Base-by-base conservation (phyloP, 2,329 filamentous ascomycete species). In the Fusarium palustre region DNA sequence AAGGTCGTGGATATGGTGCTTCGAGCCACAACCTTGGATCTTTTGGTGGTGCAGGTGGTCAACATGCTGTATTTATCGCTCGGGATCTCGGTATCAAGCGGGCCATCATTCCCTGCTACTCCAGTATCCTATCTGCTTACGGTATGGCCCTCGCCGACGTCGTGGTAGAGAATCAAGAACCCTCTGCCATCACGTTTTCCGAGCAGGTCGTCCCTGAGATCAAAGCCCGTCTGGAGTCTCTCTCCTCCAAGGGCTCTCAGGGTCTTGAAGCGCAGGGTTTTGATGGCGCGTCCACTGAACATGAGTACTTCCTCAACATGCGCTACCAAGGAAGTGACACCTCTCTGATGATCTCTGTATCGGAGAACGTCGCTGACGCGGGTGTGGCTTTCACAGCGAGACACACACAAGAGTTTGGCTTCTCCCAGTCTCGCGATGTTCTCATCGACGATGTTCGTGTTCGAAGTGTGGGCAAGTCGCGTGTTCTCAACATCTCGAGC, bases 61-160 rank as follows among this genome's bases (percentile, higher is more conserved):
- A 84, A 60, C 82, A 83, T 24, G 82, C 82, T 4, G 81, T 80
- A 31, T 78, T 79, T 3, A 78, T 85, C 15, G 82, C 83, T 0
- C 73, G 74, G 0, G 79, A 80, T n/a, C 74, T 85, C 1, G 80
- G 81, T 3, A 84, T 85, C 55, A 75, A 75, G 12, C 76, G 79
- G 3, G 78, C 82, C 54, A 76, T 84, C 31, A 79, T 84, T 15
- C 82, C 83, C 33, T 78, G 79, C 33, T 83, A 83, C 65, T 84
- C 82, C 0, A 81, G 79, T 9, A 81, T 84, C 15, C 67, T 84
- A 1, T 84, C 82, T 0, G 83, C 82, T 0, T 84, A 84, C 30
- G 82, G 82, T 1, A 82, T 84, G 72, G 79, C 82, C 0, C 70
- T 83, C 6, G 82, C 82, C 5, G 81, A 84, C 28, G 78, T 84